Base-by-base conservation (phyloP, 1,284 basidiomycete genomes). In the Tetrapyrgos nigripes region DNA sequence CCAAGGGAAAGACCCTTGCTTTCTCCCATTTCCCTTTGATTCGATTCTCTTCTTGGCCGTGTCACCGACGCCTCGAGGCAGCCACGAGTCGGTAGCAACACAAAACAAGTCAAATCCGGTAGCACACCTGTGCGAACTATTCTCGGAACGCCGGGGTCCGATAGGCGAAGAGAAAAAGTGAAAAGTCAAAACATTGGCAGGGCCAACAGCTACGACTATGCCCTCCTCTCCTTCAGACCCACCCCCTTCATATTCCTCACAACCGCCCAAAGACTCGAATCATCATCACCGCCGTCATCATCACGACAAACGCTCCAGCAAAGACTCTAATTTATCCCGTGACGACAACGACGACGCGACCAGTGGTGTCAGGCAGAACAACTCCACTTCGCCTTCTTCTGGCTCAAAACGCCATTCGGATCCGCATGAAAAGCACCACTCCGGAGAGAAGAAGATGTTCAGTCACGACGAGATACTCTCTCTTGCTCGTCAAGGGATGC, bases 401-500 rank as follows among this genome's bases (percentile, higher is more conserved):
- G n/a, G n/a, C n/a, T n/a, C n/a, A n/a, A n/a, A n/a, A n/a, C n/a
- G n/a, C 31, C 31, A 33, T 40, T n/a, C 37, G 14, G 47, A 49
- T 43, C 17, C 23, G 37, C 17, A 26, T 23, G 28, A n/a, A 23
- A 27, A 49, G 21, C 17, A 26, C 26, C 28, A 10, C 53, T 53
- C 46, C 51, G 26, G 40, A 45, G 9, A 24, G 26, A 45, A 53
- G 45, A 23, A 28, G 40, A 24, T 29, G 26, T 50, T 29, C 47
- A 29, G 19, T 45, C 54, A 46, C 40, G 51, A 50, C 53, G 45
- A 50, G 59, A 56, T 37, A 55, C 66, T 52, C 62, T 57, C 35
- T 45, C 52, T 74, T 63, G 64, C 75, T 33, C 73, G 70, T 54
- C 71, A 72, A 50, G 65, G 71, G 44, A 69, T 74, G 35, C 76